These are phyloP conservation scores for Cotoneaster glaucophyllus DNA, from an alignment of 306 rosid genomes.

Conservation along the genomic window DNA sequence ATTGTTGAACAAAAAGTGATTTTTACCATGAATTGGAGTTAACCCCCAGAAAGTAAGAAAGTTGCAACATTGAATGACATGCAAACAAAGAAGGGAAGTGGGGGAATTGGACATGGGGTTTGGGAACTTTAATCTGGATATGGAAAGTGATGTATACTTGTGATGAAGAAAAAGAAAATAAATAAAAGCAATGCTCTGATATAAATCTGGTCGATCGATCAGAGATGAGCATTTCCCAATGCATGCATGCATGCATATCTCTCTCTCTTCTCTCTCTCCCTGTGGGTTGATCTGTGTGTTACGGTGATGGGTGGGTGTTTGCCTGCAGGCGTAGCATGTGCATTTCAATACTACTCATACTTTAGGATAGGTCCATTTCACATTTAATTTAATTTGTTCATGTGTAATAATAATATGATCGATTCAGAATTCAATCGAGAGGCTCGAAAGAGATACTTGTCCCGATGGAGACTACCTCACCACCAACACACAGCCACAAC, in stretches of 20 bases:
- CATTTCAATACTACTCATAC: background rate
- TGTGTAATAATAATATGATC: background rate
- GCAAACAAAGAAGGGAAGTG: background rate
- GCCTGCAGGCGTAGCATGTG: conserved; percentile 8
- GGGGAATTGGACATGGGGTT: background rate
- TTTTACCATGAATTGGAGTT: background rate
- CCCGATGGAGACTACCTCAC: conserved; percentile 1
- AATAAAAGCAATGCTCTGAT: background rate
- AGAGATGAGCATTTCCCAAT: conserved; percentile 33
- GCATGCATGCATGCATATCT: background rate
- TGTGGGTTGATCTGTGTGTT: background rate
- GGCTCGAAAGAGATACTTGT: background rate
- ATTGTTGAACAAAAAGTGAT: background rate
- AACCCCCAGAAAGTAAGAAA: background rate
- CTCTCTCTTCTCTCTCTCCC: background rate
- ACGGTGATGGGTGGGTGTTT: conserved; percentile 4
- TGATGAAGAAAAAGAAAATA: background rate
- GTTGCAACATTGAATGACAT: background rate
- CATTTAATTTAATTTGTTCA: conserved; percentile 8
- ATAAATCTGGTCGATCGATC: background rate
- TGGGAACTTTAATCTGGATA: background rate
- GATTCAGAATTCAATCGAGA: conserved; percentile 6
- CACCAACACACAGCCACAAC: conserved; percentile 10
- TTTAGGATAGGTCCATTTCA: conserved; percentile 20
- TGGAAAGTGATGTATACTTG: background rate